Evolutionary conservation across 1,139 yeast species (phyloP).

Genomic region (Geotrichum candidum): DNA sequence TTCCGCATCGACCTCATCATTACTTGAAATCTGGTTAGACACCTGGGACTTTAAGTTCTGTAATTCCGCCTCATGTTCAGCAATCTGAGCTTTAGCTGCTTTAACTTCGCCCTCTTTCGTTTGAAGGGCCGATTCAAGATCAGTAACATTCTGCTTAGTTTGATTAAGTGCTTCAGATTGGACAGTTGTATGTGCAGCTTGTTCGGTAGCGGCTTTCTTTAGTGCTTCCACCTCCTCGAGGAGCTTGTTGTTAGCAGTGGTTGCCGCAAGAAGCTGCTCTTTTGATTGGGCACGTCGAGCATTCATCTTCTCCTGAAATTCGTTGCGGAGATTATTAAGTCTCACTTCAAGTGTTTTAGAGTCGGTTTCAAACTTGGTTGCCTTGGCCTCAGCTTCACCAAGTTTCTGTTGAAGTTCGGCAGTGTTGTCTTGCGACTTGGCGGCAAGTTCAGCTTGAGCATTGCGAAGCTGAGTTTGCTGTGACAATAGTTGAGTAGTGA

Average conservation of each 20-base stretch:
- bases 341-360: constrained; percentile 21
- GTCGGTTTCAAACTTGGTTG: constrained; percentile 9
- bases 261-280: background rate
- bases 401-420: background rate
- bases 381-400: background rate
- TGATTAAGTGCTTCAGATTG: background rate
- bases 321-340: constrained; percentile 27
- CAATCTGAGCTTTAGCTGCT: background rate
- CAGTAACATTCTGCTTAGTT: background rate
- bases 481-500: background rate
- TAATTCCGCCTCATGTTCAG: background rate
- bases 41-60: background rate
- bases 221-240: background rate
- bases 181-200: background rate
- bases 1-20: background rate
- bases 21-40: background rate
- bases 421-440: background rate
- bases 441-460: background rate
- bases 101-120: background rate
- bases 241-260: background rate
- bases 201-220: background rate
- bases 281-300: constrained; percentile 25
- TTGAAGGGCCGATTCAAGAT: background rate
- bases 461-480: background rate
- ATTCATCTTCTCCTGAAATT: constrained; percentile 30